Base-by-base conservation (phyloP, 1,284 basidiomycete species). In the Trichosporon sp. region DNA sequence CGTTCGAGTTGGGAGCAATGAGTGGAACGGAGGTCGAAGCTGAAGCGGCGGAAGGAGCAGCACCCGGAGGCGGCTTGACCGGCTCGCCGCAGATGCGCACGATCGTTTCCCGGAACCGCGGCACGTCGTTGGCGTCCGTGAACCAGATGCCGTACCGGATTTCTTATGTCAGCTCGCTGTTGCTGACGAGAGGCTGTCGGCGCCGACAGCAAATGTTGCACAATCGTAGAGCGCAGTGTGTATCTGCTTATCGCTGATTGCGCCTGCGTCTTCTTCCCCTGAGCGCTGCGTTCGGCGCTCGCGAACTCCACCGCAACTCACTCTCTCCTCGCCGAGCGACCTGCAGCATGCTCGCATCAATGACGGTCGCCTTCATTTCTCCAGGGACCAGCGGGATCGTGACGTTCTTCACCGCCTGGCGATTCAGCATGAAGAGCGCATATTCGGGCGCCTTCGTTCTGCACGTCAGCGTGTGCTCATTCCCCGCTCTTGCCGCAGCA, bases 391-490 rank as follows among this genome's bases (percentile, higher is more conserved):
- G 65, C 1, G 75, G 72, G 44, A 77, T 73, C 14, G 69, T 66
- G 44, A 74, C 70, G 54, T 77, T 77, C 65, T 77, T 79, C 57
- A 75, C 68, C 0, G 72, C 66, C 46, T 70, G 66, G 16, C 77
- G 66, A 65, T 79, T 79, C 32, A 79, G 69, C 74, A 79, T 74
- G 67, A 70, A 78, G 56, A 78, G 64, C 16, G 74, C 72, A 40
- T 72, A 74, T 60, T 79, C 74, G 23, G 77, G 77, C 10, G 69
- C 59, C 61, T 73, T 74, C 8, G 73, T 70, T 54, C 74, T 78
- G 44, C 3, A 16, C 4, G 54, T 66, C 21, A 58, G 60, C 61
- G 4, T 11, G 46, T 32, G 29, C n/a, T 8, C 19, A 21, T 13
- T 11, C 4, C n/a, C n/a, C n/a, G n/a, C n/a, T n/a, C n/a, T n/a